Evolutionary conservation across 2,329 filamentous ascomycete genomes (phyloP).

Genomic region (Zymoseptoria tritici): DNA sequence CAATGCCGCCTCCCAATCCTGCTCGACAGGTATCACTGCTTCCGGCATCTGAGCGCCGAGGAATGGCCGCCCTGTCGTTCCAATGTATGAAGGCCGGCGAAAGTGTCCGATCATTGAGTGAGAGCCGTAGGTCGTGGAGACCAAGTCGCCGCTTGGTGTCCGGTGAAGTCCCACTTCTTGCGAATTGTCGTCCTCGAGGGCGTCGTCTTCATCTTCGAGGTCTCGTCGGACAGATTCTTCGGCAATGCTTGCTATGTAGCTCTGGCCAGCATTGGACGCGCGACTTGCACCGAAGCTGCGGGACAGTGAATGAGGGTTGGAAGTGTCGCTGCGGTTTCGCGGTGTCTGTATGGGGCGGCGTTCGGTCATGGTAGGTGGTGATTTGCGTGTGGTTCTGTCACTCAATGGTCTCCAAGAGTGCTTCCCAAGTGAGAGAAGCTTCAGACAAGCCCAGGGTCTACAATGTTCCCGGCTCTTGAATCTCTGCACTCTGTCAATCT

Average conservation of each 20-base stretch:
- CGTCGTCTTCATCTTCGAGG: slow-evolving; percentile 21
- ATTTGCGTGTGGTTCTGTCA: not conserved
- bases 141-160: slow-evolving; percentile 11
- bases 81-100: slow-evolving; percentile 68
- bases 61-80: slow-evolving; percentile 63
- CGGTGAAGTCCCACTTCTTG: slow-evolving; percentile 11
- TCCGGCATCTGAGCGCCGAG: slow-evolving; percentile 51
- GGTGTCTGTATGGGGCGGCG: slow-evolving; percentile 2
- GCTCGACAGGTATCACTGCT: slow-evolving; percentile 34
- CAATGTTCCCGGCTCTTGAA: not conserved
- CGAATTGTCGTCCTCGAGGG: slow-evolving; percentile 14
- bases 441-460: too few species aligned
- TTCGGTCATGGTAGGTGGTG: not conserved
- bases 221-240: slow-evolving; percentile 28
- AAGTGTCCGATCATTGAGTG: slow-evolving; percentile 59
- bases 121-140: slow-evolving; percentile 9
- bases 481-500: not conserved
- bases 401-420: too few species aligned
- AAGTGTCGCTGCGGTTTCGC: slow-evolving; percentile 12
- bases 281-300: slow-evolving; percentile 25
- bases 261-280: slow-evolving; percentile 13
- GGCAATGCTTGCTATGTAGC: slow-evolving; percentile 22
- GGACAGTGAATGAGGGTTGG: slow-evolving; percentile 3
- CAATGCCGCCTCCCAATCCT: slow-evolving; percentile 47
- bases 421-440: not conserved